Conservation (phyloP, 805 yeast genomes). For the Metschnikowia anglica region DNA sequence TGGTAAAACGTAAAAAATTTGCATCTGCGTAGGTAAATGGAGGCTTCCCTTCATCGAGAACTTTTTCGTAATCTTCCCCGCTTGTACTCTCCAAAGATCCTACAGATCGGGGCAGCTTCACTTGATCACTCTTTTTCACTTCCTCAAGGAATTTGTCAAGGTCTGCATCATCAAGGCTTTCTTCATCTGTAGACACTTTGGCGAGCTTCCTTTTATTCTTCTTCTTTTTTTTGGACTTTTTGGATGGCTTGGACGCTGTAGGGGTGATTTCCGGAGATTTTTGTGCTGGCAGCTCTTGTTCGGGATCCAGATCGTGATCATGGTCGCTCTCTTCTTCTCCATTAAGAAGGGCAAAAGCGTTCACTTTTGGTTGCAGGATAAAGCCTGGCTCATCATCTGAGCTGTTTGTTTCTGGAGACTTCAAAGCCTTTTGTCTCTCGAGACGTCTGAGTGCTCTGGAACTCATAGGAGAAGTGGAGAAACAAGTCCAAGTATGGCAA, state of each 20-base stretch:
- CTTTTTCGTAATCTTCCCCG: constrained; percentile 23
- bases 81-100: constrained; percentile 7
- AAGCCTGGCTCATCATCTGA: constrained; percentile 18
- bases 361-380: constrained; percentile 23
- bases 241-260: constrained; percentile 1
- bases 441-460: constrained; percentile 28
- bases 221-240: constrained; percentile 19
- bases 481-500: neutral
- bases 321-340: constrained; percentile 19
- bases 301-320: constrained; percentile 8
- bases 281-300: constrained; percentile 2
- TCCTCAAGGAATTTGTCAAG: constrained; percentile 55
- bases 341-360: constrained; percentile 47
- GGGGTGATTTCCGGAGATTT: constrained; percentile 8
- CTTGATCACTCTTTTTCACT: constrained; percentile 28
- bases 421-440: constrained; percentile 24
- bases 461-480: constrained; percentile 21
- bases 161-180: constrained; percentile 51
- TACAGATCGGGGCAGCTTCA: constrained; percentile 14
- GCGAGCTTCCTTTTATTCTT: constrained; percentile 26
- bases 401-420: constrained; percentile 16
- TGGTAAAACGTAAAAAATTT: constrained; percentile 47
- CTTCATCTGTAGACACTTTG: constrained; percentile 10
- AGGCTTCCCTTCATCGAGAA: constrained; percentile 26
- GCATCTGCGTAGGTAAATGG: constrained; percentile 43